A percentile compares a stretch with the other conserved stretches of the same genome.
These are phyloP conservation scores for Chytridium lagenaria DNA, from an alignment of 371 early-diverging fungal species.

Conservation along the genomic window DNA sequence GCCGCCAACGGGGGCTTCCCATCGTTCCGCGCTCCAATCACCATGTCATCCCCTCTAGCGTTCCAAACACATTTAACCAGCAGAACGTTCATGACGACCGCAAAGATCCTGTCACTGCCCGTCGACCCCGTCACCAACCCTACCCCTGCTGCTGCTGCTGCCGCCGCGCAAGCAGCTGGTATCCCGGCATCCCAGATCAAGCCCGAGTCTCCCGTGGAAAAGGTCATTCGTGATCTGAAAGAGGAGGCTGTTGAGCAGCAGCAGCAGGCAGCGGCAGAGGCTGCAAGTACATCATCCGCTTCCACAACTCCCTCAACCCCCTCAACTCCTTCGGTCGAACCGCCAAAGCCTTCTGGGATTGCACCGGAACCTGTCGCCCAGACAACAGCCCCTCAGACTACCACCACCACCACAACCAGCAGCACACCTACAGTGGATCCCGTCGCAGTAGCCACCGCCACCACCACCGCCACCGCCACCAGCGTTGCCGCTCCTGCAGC, in stretches of 20 bases:
- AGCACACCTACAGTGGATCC: not conserved
- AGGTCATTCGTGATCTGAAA: constrained; percentile 55
- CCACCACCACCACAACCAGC: not conserved
- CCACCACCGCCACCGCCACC: not conserved
- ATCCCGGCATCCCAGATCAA: constrained; percentile 31
- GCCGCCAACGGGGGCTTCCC: too few relatives aligned
- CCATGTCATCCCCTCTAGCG: too few relatives aligned
- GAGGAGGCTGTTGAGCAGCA: constrained; percentile 31
- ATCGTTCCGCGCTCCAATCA: too few relatives aligned
- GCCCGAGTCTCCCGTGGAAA: constrained; percentile 53
- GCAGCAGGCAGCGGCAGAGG: constrained; percentile 13
- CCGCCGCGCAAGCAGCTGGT: constrained; percentile 7
- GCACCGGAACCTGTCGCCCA: not conserved
- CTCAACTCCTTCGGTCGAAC: not conserved
- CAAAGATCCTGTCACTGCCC: not conserved
- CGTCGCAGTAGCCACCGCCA: not conserved
- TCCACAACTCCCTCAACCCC: too few relatives aligned
- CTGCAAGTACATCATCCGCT: too few relatives aligned
- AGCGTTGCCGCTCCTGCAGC: not conserved
- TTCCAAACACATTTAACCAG: too few relatives aligned
- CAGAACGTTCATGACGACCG: not conserved
- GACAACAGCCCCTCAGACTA: not conserved
- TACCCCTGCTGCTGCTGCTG: not conserved
- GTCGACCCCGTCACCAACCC: constrained; percentile 6
- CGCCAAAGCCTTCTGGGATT: constrained; percentile 1